These are phyloP conservation scores for Hypseocharis bilobata DNA, from an alignment of 441 rosid genomes.

Conservation along the genomic window DNA sequence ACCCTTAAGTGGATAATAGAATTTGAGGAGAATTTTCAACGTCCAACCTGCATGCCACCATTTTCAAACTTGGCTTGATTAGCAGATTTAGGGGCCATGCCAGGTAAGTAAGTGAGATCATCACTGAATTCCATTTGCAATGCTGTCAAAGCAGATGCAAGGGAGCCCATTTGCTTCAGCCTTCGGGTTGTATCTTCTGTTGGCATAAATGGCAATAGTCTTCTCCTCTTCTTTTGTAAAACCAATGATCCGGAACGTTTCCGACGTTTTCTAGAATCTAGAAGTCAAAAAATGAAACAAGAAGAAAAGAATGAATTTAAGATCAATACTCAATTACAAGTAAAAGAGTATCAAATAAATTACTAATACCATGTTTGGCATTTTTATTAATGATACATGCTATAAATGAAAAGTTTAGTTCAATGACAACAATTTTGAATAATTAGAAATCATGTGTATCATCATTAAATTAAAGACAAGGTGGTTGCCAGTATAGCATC, in stretches of 20 bases:
- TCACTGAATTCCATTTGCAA: constrained; percentile 57
- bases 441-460: no score
- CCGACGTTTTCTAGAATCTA: constrained; percentile 47
- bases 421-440: no score
- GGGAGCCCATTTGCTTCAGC: constrained; percentile 58
- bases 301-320: constrained; percentile 8
- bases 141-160: constrained; percentile 66
- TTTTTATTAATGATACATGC: not conserved
- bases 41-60: constrained; percentile 73
- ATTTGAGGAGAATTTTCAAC: not conserved
- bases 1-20: not conserved
- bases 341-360: not conserved
- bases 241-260: constrained; percentile 51
- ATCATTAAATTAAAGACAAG: no score
- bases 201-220: constrained; percentile 56
- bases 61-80: constrained; percentile 61
- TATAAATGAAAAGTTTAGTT: no score
- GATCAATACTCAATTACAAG: not conserved
- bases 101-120: constrained; percentile 44
- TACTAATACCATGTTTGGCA: not conserved
- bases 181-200: constrained; percentile 47
- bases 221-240: constrained; percentile 62
- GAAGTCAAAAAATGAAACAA: constrained; percentile 12
- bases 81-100: constrained; percentile 62
- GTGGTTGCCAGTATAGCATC: no score